Evolutionary conservation across 1,139 yeast genomes (phyloP), one percentile per base, ranked within the genome.

Genomic region (Yamadazyma blattariae): DNA sequence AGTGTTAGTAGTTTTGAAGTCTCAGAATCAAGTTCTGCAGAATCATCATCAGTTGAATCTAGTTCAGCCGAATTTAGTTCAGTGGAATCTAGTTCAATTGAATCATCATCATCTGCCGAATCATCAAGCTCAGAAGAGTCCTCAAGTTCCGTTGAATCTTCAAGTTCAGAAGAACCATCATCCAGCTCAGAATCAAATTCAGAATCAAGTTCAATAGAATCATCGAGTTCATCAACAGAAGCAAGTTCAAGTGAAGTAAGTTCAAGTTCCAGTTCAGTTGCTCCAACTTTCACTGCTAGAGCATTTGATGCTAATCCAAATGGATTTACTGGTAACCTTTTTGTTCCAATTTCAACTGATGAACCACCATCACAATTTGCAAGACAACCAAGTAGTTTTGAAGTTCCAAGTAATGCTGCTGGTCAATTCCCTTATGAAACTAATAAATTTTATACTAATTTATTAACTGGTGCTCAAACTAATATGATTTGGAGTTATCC

Each of bases 371-470:
- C 63, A 0, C 63, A 74, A 29, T 79, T 82, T 59, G 43, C 67
- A 5, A 59, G 72, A 39, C 59, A 65, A 32, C 63, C 56, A 15
- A 61, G 75, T 36, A 76, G 85, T 61, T 36, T 83, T 69, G 32
- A 59, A 57, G 25, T 58, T 64, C 58, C 88, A 74, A 14, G 48
- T 3, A 55, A 77, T 28, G 78, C 75, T 29, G 59, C 61, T 38
- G 65, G 64, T 42, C 53, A 61, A 36, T 66, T 37, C 21, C 68
- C 79, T 30, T 77, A 77, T 27, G 77, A 77, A 41, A 86, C 95
- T 12, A 86, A 86, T 62, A 83, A 84, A 54, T 87, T 86, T 56
- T 86, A 83, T 54, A 81, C 85, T 5, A 86, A 86, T 57, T 57
- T 85, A 54, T 59, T 86, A 34, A 68, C 85, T 16, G 92, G 71